Percentiles rank a stretch among this genome's conserved stretches.
Evolutionary conservation across 495 filamentous ascomycete genomes (phyloP).

Genomic region (Jackrogersella minutella): DNA sequence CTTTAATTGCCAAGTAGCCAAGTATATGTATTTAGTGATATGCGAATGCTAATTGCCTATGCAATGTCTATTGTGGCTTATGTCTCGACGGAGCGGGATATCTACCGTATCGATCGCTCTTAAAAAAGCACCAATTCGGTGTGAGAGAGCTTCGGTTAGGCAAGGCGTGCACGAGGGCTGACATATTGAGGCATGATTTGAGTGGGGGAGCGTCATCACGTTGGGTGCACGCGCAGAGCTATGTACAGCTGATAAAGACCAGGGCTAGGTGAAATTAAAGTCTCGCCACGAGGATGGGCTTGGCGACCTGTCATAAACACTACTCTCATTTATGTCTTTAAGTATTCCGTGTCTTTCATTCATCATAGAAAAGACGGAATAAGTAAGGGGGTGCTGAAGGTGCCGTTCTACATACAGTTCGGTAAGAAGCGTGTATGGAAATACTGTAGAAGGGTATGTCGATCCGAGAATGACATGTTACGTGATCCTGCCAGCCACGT

Average conservation of each 20-base stretch:
- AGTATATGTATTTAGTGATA: neutral
- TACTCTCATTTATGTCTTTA: slow-evolving; percentile 22
- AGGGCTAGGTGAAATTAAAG: slow-evolving; percentile 8
- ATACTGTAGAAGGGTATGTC: slow-evolving; percentile 15
- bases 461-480: slow-evolving; percentile 26
- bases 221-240: slow-evolving; percentile 2
- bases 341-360: slow-evolving; percentile 8
- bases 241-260: slow-evolving; percentile 4
- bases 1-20: slow-evolving; percentile 4
- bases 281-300: slow-evolving; percentile 12
- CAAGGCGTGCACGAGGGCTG: slow-evolving; percentile 1
- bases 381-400: slow-evolving; percentile 20
- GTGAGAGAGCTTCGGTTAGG: neutral
- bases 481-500: slow-evolving; percentile 38
- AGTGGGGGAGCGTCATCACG: slow-evolving; percentile 2
- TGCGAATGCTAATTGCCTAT: neutral
- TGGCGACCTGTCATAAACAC: slow-evolving; percentile 30
- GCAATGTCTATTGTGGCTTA: neutral
- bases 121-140: neutral
- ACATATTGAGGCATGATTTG: neutral
- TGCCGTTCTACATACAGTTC: slow-evolving; percentile 10
- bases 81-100: neutral
- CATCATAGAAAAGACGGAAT: slow-evolving; percentile 13
- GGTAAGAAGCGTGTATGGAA: slow-evolving; percentile 18
- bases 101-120: neutral